Evolutionary conservation across 192 early-diverging fungal species (phyloP).

Genomic region (Coemansia sp.): DNA sequence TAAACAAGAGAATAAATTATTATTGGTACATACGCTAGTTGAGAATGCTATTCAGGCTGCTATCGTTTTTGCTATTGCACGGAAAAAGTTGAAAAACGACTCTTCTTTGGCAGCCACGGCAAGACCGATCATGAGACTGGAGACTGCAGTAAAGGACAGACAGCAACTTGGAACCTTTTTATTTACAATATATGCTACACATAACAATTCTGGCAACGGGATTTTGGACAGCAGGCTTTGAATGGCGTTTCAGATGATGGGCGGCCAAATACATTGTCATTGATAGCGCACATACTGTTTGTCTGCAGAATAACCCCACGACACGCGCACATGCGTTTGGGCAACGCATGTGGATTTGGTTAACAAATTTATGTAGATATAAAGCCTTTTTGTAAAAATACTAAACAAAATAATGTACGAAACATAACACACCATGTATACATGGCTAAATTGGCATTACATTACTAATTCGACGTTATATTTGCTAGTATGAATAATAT

Average conservation of each 20-base stretch:
- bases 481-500: no score
- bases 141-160: constrained; percentile 32
- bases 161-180: constrained; percentile 14
- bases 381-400: no score
- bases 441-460: no score
- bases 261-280: constrained; percentile 9
- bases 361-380: no score
- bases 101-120: constrained; percentile 29
- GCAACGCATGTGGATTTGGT: no score
- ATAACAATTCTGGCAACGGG: background rate
- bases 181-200: background rate
- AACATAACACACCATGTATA: no score
- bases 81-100: constrained; percentile 27
- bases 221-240: background rate
- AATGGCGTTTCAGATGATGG: background rate
- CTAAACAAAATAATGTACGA: no score
- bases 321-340: background rate
- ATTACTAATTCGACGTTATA: no score
- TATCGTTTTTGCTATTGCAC: background rate
- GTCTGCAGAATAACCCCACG: constrained; percentile 23
- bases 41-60: constrained; percentile 23
- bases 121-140: constrained; percentile 27
- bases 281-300: constrained; percentile 35
- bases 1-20: background rate
- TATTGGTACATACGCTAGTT: constrained; percentile 14